Percentiles rank a stretch among this genome's conserved stretches.
phyloP scores from a whole-genome alignment of 2,329 filamentous ascomycete species.

The Paecilomyces dactylethromorphus region DNA sequence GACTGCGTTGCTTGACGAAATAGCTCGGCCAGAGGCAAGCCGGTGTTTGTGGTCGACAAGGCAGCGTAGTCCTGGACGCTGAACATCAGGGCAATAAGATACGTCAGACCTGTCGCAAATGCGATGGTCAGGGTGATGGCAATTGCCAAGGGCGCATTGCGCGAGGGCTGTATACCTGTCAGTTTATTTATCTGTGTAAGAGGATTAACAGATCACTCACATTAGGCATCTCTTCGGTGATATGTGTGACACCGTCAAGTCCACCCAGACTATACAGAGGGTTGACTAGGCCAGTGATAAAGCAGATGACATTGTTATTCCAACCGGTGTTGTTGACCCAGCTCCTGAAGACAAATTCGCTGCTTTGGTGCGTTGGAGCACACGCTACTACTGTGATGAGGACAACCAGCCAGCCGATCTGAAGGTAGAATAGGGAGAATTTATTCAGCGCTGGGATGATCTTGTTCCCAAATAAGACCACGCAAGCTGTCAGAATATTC shows the following conservation, averaged over 20 bases:
- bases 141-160: conserved; percentile 12
- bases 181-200: conserved; percentile 12
- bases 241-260: conserved; percentile 44
- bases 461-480: conserved; percentile 45
- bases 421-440: conserved; percentile 42
- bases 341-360: conserved; percentile 46
- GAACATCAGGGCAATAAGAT: conserved; percentile 48
- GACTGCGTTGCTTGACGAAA: conserved; percentile 53
- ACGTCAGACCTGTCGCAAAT: conserved; percentile 45
- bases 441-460: conserved; percentile 39
- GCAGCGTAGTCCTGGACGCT: conserved; percentile 43
- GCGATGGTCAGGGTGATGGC: conserved; percentile 45
- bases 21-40: conserved; percentile 61
- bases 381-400: conserved; percentile 44
- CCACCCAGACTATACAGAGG: conserved; percentile 43
- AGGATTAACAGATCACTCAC: conserved; percentile 21
- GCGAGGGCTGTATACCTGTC: conserved; percentile 25
- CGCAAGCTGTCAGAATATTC: conserved; percentile 37
- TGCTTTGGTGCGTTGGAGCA: conserved; percentile 39
- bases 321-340: conserved; percentile 51
- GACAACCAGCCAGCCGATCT: conserved; percentile 42
- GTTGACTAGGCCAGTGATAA: conserved; percentile 47
- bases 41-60: conserved; percentile 28
- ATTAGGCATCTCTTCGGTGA: conserved; percentile 48
- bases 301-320: conserved; percentile 44